A percentile compares a stretch with the other conserved stretches of the same genome.
Conservation (phyloP, 208 protist species). For the Trypanosoma platydactyli region DNA sequence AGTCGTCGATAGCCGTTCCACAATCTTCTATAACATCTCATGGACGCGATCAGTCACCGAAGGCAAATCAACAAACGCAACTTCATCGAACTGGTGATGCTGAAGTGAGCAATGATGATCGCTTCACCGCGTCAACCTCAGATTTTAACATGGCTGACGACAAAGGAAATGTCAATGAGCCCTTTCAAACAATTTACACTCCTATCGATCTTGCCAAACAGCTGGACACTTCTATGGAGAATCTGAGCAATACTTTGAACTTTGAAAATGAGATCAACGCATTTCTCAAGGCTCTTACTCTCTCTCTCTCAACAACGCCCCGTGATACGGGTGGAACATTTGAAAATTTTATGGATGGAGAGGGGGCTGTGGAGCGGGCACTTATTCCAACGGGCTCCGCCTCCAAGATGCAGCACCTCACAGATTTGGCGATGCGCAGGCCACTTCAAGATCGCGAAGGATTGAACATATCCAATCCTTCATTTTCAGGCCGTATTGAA, state of each 20-base stretch:
- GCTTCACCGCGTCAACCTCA: background rate
- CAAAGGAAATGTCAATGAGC: conserved; percentile 28
- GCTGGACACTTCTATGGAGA: conserved; percentile 54
- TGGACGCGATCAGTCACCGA: background rate
- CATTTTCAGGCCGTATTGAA: background rate
- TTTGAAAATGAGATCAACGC: conserved; percentile 86
- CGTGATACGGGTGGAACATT: conserved; percentile 39
- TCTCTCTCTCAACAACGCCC: conserved; percentile 76
- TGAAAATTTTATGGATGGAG: conserved; percentile 2
- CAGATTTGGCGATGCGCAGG: conserved; percentile 8
- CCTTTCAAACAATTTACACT: conserved; percentile 62
- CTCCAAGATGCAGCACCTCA: background rate
- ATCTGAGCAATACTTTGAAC: conserved; percentile 58
- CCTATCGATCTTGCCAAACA: conserved; percentile 46
- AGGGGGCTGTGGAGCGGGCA: conserved; percentile 36
- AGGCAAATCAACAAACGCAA: background rate
- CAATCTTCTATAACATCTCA: background rate
- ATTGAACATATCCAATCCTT: too few relatives aligned
- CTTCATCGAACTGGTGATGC: conserved; percentile 15
- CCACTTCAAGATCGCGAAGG: too few relatives aligned
- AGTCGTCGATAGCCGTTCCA: background rate
- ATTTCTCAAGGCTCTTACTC: conserved; percentile 83
- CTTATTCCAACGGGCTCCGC: conserved; percentile 60
- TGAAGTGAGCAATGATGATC: conserved; percentile 10
- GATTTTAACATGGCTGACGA: conserved; percentile 12